phyloP scores from a whole-genome alignment of 2,329 filamentous ascomycete species.

The Claviceps sp. region DNA sequence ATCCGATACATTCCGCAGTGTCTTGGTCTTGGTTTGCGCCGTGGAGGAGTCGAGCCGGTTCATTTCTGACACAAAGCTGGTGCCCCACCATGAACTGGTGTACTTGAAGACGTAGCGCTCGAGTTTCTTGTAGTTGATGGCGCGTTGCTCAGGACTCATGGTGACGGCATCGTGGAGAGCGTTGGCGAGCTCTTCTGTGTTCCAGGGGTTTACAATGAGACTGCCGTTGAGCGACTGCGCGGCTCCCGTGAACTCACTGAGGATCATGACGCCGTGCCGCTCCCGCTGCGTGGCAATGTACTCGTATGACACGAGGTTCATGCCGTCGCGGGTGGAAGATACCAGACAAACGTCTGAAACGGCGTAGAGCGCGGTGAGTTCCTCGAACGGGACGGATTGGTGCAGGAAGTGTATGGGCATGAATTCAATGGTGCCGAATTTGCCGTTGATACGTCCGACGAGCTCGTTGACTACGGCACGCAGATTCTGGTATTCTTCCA shows the following conservation, averaged over 20 bases:
- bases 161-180: conserved; percentile 94
- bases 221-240: conserved; percentile 89
- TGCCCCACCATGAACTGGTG: conserved; percentile 93
- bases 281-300: conserved; percentile 91
- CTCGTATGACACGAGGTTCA: conserved; percentile 97
- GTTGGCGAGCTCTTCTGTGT: conserved; percentile 86
- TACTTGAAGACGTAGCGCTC: conserved; percentile 96
- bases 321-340: conserved; percentile 91
- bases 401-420: conserved; percentile 99
- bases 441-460: conserved; percentile 92
- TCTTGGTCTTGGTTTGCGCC: conserved; percentile 27
- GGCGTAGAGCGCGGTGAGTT: conserved; percentile 85
- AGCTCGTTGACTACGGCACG: conserved; percentile 93
- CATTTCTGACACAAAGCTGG: conserved; percentile 81
- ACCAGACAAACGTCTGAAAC: conserved; percentile 87
- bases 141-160: conserved; percentile 80
- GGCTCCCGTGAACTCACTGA: conserved; percentile 93
- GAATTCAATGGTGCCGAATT: conserved; percentile 93
- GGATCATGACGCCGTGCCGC: conserved; percentile 82
- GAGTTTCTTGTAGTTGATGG: conserved; percentile 78
- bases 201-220: conserved; percentile 96
- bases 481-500: conserved; percentile 95
- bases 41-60: conserved; percentile 33
- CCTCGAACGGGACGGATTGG: conserved; percentile 88
- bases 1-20: conserved; percentile 26